Conservation (phyloP, 1,284 basidiomycete genomes). For the Puccinia polysora region DNA sequence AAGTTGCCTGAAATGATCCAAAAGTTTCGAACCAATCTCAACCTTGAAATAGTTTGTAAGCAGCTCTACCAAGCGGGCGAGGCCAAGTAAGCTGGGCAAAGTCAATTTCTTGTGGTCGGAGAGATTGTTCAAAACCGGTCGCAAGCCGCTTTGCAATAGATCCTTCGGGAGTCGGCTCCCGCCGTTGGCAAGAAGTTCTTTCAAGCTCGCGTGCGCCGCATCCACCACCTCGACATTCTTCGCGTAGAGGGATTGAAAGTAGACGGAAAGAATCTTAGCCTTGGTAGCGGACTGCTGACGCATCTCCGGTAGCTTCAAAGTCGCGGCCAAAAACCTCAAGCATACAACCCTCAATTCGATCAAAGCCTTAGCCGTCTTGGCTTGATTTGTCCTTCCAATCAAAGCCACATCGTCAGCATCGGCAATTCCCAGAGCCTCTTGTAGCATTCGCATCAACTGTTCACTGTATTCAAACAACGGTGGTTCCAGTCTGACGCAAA, state of each 20-base stretch:
- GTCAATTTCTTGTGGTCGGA: conserved; percentile 92
- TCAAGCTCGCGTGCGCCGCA: conserved; percentile 87
- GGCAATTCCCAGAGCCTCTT: conserved; percentile 89
- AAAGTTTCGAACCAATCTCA: conserved; percentile 93
- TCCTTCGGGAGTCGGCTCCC: conserved; percentile 92
- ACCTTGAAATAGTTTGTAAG: conserved; percentile 99
- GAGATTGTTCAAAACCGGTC: conserved; percentile 95
- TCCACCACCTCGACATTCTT: conserved; percentile 88
- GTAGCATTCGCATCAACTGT: conserved; percentile 82
- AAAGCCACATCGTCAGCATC: conserved; percentile 88
- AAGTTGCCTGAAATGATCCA: conserved; percentile 89
- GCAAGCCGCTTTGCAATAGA: conserved; percentile 85
- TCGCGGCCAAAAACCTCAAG: conserved; percentile 84
- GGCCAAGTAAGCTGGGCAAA: conserved; percentile 87
- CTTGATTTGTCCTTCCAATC: conserved; percentile 64
- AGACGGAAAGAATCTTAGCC: conserved; percentile 69
- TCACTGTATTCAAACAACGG: conserved; percentile 63
- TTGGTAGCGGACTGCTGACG: conserved; percentile 48
- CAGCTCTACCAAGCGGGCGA: conserved; percentile 89
- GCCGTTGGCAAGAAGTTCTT: conserved; percentile 67
- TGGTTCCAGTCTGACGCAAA: conserved; percentile 60
- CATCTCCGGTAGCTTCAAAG: conserved; percentile 91
- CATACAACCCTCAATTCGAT: conserved; percentile 91
- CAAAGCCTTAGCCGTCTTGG: conserved; percentile 77
- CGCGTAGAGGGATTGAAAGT: conserved; percentile 98